These are phyloP conservation scores for Geosmithia flava DNA, from an alignment of 2,329 filamentous ascomycete species.

Conservation along the genomic window DNA sequence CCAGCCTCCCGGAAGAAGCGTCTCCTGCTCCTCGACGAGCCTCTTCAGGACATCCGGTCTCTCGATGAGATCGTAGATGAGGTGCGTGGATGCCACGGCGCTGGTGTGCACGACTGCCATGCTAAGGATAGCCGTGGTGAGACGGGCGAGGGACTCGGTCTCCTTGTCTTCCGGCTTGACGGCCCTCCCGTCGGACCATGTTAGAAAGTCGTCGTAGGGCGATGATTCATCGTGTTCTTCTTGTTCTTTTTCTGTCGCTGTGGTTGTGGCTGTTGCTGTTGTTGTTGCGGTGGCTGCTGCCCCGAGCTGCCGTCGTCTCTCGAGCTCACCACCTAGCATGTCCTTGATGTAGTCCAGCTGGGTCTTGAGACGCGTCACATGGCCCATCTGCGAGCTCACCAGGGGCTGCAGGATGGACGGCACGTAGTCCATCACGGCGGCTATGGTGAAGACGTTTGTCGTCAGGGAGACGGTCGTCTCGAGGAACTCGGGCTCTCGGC, in stretches of 20 bases:
- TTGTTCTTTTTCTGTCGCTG: neutral
- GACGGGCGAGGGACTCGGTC: conserved; percentile 32
- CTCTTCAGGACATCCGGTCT: conserved; percentile 33
- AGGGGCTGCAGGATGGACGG: conserved; percentile 2
- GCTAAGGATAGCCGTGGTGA: conserved; percentile 28
- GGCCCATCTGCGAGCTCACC: conserved; percentile 1
- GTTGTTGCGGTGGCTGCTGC: neutral
- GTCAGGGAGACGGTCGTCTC: conserved; percentile 13
- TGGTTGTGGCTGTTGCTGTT: neutral
- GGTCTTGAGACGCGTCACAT: neutral
- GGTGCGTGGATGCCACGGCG: conserved; percentile 30
- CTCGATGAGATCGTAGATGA: conserved; percentile 35
- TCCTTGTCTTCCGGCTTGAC: conserved; percentile 21
- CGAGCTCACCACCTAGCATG: neutral
- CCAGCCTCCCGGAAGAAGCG: conserved; percentile 24
- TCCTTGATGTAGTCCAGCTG: neutral
- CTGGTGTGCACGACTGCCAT: conserved; percentile 33
- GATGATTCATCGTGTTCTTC: too few species aligned
- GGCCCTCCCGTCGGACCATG: conserved; percentile 28
- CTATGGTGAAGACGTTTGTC: conserved; percentile 4
- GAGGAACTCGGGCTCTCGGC: conserved; percentile 14
- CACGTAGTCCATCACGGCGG: conserved; percentile 2
- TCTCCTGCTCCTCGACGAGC: conserved; percentile 33
- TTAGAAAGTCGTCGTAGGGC: conserved; percentile 26
- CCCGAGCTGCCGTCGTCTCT: neutral